Percentiles rank a stretch among this genome's conserved stretches.
phyloP scores from a whole-genome alignment of 2,329 filamentous ascomycete genomes.

The Talaromyces atroroseus region DNA sequence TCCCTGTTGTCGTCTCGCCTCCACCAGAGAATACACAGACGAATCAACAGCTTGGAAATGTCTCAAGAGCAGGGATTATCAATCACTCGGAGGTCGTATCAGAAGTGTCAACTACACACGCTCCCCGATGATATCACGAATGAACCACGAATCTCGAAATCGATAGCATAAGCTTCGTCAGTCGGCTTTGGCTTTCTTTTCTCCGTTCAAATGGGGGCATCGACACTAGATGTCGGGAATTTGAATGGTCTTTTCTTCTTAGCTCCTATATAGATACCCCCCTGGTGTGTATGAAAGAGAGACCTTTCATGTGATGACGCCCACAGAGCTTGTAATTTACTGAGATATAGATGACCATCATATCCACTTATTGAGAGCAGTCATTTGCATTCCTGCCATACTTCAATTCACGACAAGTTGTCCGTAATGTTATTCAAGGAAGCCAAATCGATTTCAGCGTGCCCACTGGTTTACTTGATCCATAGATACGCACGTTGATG shows the following conservation, averaged over 20 bases:
- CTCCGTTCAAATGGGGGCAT: slow-evolving; percentile 1
- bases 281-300: neutral
- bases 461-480: neutral
- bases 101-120: neutral
- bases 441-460: neutral
- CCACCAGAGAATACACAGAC: slow-evolving; percentile 5
- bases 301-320: neutral
- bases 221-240: slow-evolving; percentile 8
- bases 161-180: neutral
- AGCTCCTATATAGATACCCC: slow-evolving; percentile 9
- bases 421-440: neutral
- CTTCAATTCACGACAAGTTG: no score
- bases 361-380: neutral
- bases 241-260: slow-evolving; percentile 11
- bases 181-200: neutral
- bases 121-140: slow-evolving; percentile 3
- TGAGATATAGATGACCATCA: neutral
- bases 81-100: neutral
- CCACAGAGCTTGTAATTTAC: neutral
- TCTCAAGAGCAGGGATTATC: neutral
- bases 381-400: neutral
- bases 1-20: slow-evolving; percentile 12
- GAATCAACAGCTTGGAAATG: neutral
- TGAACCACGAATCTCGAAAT: neutral
- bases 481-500: neutral